phyloP scores from a whole-genome alignment of 2,329 filamentous ascomycete genomes.

The Aureobasidium musti region DNA sequence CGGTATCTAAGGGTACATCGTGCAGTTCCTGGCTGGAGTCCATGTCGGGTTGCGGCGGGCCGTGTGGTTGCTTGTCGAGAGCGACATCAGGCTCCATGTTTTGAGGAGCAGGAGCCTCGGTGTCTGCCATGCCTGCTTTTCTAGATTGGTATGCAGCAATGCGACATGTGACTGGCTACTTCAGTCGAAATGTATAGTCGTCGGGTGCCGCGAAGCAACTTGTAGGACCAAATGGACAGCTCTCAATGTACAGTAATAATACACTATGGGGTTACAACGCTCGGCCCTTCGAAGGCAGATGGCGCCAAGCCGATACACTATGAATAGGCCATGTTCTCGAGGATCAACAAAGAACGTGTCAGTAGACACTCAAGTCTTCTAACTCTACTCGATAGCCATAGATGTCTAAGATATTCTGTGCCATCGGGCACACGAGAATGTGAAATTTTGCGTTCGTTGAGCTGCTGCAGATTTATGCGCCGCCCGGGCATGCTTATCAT shows the following conservation, averaged over 20 bases:
- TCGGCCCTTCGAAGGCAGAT: background rate
- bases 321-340: slow-evolving; percentile 13
- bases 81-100: slow-evolving; percentile 7
- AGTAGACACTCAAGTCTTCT: background rate
- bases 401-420: background rate
- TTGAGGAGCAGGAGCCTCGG: slow-evolving; percentile 29
- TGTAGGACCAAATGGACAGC: slow-evolving; percentile 5
- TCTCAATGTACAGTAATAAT: slow-evolving; percentile 13
- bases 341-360: background rate
- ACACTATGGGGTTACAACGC: slow-evolving; percentile 16
- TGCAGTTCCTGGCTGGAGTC: slow-evolving; percentile 26
- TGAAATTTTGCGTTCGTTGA: background rate
- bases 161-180: slow-evolving; percentile 21
- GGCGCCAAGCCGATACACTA: slow-evolving; percentile 12
- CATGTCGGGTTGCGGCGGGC: slow-evolving; percentile 1
- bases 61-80: slow-evolving; percentile 4
- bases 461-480: slow-evolving; percentile 8
- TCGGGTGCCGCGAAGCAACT: background rate
- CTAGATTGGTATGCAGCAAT: background rate
- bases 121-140: slow-evolving; percentile 30
- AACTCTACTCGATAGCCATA: background rate
- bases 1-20: slow-evolving; percentile 13
- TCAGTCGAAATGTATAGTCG: background rate
- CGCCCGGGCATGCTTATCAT: slow-evolving; percentile 1
- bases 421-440: too few species aligned